Evolutionary conservation across 2,329 filamentous ascomycete species (phyloP).

Genomic region (Verticillium tricorpus): DNA sequence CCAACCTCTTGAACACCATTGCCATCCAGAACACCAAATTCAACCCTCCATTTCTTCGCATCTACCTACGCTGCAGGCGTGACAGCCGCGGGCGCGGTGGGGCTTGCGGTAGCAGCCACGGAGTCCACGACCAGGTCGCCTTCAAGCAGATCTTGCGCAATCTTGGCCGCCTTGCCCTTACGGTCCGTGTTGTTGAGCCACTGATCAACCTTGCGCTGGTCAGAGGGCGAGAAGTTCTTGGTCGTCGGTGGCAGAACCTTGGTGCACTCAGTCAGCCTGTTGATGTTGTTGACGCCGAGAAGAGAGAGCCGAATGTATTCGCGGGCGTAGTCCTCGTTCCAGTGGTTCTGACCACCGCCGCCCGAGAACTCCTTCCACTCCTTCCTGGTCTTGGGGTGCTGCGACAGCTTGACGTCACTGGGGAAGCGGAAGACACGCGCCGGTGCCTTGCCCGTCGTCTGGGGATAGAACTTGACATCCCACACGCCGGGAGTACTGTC

Average conservation of each 20-base stretch:
- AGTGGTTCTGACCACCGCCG: slow-evolving; percentile 27
- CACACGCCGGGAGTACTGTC: slow-evolving; percentile 49
- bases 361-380: slow-evolving; percentile 34
- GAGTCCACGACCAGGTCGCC: slow-evolving; percentile 10
- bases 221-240: slow-evolving; percentile 7
- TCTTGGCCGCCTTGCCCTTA: slow-evolving; percentile 11
- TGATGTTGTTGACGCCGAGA: slow-evolving; percentile 55
- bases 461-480: slow-evolving; percentile 47
- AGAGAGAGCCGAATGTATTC: slow-evolving; percentile 52
- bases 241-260: slow-evolving; percentile 37
- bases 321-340: slow-evolving; percentile 44
- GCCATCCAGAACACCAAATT: background rate
- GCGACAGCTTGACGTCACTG: slow-evolving; percentile 34
- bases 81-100: background rate
- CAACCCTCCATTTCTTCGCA: too few species aligned
- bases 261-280: slow-evolving; percentile 50
- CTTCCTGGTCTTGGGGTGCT: slow-evolving; percentile 27
- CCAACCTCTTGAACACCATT: too few species aligned
- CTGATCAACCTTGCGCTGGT: slow-evolving; percentile 13
- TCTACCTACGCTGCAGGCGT: background rate
- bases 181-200: slow-evolving; percentile 13
- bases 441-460: slow-evolving; percentile 27
- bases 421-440: slow-evolving; percentile 35
- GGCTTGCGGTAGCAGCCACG: background rate
- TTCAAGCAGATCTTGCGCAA: background rate